Evolutionary conservation across 2,329 filamentous ascomycete genomes (phyloP).

Genomic region (Colletotrichum cereale): DNA sequence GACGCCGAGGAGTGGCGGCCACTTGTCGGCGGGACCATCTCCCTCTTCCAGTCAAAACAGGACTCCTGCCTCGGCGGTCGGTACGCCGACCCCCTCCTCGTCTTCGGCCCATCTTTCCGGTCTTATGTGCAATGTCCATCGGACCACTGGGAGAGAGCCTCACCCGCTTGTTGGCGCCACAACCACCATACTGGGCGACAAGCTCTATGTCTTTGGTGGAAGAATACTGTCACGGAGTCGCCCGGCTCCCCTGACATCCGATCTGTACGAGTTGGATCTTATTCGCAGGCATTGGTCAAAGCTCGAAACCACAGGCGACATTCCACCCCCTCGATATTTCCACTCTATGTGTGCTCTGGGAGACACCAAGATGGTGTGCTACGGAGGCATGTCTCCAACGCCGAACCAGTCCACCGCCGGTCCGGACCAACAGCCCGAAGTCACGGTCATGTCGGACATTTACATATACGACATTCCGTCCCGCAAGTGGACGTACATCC

Average conservation of each 20-base stretch:
- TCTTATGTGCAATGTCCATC: slow-evolving; percentile 78
- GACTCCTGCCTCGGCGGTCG: slow-evolving; percentile 52
- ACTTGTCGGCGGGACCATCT: slow-evolving; percentile 68
- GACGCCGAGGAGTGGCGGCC: slow-evolving; percentile 66
- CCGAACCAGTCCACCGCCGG: slow-evolving; percentile 60
- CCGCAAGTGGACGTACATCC: slow-evolving; percentile 86
- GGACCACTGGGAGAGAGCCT: slow-evolving; percentile 92
- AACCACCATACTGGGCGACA: slow-evolving; percentile 94
- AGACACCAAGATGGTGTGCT: slow-evolving; percentile 96
- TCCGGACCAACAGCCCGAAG: slow-evolving; percentile 81
- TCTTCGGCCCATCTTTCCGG: slow-evolving; percentile 73
- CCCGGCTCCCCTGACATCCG: slow-evolving; percentile 84
- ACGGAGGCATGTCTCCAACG: slow-evolving; percentile 95
- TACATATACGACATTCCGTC: slow-evolving; percentile 92
- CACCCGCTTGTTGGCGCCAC: slow-evolving; percentile 94
- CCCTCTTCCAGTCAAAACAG: slow-evolving; percentile 61
- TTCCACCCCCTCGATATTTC: slow-evolving; percentile 94
- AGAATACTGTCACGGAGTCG: slow-evolving; percentile 86
- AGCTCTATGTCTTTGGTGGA: slow-evolving; percentile 96
- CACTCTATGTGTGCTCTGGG: slow-evolving; percentile 95
- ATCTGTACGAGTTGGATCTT: slow-evolving; percentile 93
- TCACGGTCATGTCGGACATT: slow-evolving; percentile 98
- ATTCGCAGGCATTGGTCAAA: slow-evolving; percentile 94
- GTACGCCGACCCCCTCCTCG: slow-evolving; percentile 58
- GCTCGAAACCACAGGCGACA: slow-evolving; percentile 83